These are phyloP conservation scores for Botrytis pseudocinerea DNA, from an alignment of 2,329 filamentous ascomycete genomes.

Conservation along the genomic window DNA sequence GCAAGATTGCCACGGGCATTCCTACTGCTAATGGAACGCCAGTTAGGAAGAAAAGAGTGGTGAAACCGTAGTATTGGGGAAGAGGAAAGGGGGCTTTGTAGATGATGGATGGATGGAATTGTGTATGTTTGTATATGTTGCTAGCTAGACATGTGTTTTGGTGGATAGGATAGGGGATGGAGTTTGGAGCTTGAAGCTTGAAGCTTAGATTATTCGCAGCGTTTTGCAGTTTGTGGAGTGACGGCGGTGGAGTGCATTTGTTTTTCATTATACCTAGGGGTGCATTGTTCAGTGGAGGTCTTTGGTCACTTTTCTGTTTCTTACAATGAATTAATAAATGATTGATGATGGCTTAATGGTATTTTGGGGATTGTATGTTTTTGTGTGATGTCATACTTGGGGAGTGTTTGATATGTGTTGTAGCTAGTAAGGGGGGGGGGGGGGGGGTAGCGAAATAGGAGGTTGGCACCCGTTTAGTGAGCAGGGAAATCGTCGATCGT, in stretches of 20 bases:
- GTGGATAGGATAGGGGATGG: background rate
- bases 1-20: slow-evolving; percentile 37
- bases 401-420: background rate
- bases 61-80: background rate
- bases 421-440: background rate
- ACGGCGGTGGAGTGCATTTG: background rate
- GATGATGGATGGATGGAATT: background rate
- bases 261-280: slow-evolving; percentile 12
- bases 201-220: background rate
- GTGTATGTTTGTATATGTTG: slow-evolving; percentile 1
- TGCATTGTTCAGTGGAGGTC: background rate
- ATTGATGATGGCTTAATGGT: background rate
- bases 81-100: background rate
- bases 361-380: background rate
- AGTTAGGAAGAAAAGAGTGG: slow-evolving; percentile 36
- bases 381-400: background rate
- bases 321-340: background rate
- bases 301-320: background rate
- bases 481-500: background rate
- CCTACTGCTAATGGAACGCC: slow-evolving; percentile 39
- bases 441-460: background rate
- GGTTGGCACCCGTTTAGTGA: background rate
- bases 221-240: background rate
- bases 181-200: background rate
- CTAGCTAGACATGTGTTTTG: background rate